phyloP scores from a whole-genome alignment of 306 rosid species.

The Quercus mongolica region DNA sequence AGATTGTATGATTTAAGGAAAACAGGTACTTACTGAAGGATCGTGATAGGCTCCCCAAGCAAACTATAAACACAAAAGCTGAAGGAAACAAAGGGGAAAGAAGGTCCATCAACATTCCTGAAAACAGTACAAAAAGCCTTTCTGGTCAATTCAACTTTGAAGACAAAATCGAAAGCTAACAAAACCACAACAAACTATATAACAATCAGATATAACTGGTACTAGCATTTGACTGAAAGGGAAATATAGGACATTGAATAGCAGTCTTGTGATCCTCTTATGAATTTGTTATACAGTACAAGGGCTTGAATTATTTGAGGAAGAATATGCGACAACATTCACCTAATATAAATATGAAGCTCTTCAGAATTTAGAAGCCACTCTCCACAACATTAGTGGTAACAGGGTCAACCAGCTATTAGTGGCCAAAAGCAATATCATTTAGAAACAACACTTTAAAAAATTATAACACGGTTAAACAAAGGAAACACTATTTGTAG shows the following conservation, averaged over 20 bases:
- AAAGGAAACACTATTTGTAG: too few relatives aligned
- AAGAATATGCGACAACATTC: neutral
- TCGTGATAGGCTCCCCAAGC: constrained; percentile 94
- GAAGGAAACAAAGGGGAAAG: constrained; percentile 91
- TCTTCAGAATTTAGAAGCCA: neutral
- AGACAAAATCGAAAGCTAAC: constrained; percentile 5
- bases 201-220: neutral
- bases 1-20: neutral
- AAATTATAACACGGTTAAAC: too few relatives aligned
- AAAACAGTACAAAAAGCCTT: constrained; percentile 21
- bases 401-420: neutral
- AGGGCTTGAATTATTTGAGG: neutral
- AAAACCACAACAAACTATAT: neutral
- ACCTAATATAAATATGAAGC: neutral
- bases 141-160: constrained; percentile 16
- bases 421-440: neutral
- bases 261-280: neutral
- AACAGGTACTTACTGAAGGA: constrained; percentile 84
- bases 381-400: neutral
- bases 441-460: neutral
- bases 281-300: neutral
- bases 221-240: neutral
- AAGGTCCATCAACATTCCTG: constrained; percentile 99
- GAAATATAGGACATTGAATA: neutral
- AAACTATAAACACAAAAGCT: constrained; percentile 76